Conservation (phyloP, 768 basidiomycete genomes). For the Mycena sanguinolenta region DNA sequence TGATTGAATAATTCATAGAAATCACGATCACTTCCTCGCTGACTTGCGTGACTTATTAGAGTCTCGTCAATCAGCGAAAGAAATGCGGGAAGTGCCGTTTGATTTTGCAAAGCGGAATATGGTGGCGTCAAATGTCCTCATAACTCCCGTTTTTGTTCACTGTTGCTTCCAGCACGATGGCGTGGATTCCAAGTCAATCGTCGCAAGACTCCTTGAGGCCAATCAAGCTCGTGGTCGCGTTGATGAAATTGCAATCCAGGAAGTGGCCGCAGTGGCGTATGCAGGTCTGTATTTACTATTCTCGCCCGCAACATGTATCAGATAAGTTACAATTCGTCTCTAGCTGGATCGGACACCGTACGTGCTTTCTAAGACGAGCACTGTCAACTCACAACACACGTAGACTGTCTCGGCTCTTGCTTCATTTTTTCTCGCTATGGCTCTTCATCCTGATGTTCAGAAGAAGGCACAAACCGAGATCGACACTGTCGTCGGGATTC, state of each 20-base stretch:
- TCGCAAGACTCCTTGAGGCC: constrained; percentile 26
- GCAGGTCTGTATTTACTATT: constrained; percentile 41
- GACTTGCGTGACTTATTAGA: constrained; percentile 9
- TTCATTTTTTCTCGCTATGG: constrained; percentile 46
- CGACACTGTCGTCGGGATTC: constrained; percentile 43
- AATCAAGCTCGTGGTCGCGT: constrained; percentile 7
- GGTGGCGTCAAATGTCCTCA: constrained; percentile 5
- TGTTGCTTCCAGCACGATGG: constrained; percentile 4
- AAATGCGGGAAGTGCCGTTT: constrained; percentile 28
- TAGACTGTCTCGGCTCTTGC: constrained; percentile 42
- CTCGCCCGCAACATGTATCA: background rate
- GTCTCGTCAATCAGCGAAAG: constrained; percentile 10
- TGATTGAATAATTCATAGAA: background rate
- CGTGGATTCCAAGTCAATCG: constrained; percentile 18
- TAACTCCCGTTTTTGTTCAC: background rate
- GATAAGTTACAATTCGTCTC: background rate
- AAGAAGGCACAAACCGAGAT: constrained; percentile 46
- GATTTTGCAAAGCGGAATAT: constrained; percentile 23
- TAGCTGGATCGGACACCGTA: constrained; percentile 40
- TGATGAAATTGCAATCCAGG: constrained; percentile 41
- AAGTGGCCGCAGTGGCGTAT: constrained; percentile 47
- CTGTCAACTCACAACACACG: background rate
- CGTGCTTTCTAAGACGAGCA: background rate
- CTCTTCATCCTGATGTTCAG: constrained; percentile 42
- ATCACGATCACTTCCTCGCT: background rate